Evolutionary conservation across 306 rosid species (phyloP).

Genomic region (Malus orientalis): DNA sequence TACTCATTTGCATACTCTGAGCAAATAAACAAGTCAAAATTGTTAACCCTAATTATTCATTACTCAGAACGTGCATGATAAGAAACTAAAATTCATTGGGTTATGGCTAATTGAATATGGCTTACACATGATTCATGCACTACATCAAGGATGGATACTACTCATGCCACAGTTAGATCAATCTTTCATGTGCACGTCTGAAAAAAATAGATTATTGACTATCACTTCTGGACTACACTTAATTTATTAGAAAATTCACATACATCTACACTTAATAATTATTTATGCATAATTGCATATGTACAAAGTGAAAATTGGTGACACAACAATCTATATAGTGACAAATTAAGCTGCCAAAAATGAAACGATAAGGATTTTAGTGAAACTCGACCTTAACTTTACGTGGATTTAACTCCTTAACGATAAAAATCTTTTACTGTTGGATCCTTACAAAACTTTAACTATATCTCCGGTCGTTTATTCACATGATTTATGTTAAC

Average conservation of each 20-base stretch:
- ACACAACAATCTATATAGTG: neutral
- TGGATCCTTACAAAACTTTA: too few species aligned
- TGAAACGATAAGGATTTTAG: neutral
- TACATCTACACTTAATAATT: neutral
- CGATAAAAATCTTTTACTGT: too few species aligned
- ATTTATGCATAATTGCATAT: neutral
- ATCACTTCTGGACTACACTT: too few species aligned
- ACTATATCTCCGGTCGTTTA: too few species aligned
- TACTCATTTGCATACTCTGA: neutral
- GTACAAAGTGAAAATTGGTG: neutral
- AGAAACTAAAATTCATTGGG: neutral
- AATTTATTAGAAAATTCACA: too few species aligned
- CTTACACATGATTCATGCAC: neutral
- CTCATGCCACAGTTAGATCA: neutral
- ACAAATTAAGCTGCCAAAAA: neutral
- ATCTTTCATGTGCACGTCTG: neutral
- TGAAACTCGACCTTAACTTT: neutral
- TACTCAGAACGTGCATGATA: neutral
- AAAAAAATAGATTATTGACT: too few species aligned
- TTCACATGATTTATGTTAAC: neutral
- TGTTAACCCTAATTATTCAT: too few species aligned
- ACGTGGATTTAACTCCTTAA: too few species aligned
- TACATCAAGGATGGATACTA: neutral
- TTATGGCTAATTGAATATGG: neutral
- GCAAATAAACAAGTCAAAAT: neutral